phyloP scores from a whole-genome alignment of 2,329 filamentous ascomycete species.

The Cytospora paraplurivora region DNA sequence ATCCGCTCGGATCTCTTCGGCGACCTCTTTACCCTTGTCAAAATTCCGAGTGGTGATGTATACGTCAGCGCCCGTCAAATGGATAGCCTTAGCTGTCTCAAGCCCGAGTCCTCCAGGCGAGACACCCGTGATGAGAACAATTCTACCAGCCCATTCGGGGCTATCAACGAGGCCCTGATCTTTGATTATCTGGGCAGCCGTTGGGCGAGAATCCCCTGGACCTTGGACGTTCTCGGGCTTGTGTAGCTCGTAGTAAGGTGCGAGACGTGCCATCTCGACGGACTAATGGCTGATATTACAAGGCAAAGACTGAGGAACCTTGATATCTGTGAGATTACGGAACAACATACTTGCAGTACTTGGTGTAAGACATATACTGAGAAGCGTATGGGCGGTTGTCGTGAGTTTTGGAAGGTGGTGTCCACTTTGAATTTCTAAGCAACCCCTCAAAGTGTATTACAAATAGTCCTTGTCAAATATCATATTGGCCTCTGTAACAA shows the following conservation, averaged over 20 bases:
- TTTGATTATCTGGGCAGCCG: constrained; percentile 29
- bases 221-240: constrained; percentile 7
- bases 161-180: constrained; percentile 31
- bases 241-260: constrained; percentile 9
- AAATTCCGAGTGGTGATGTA: constrained; percentile 40
- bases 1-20: constrained; percentile 29
- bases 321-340: neutral
- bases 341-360: neutral
- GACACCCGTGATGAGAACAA: constrained; percentile 42
- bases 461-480: no score
- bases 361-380: neutral
- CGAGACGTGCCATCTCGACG: constrained; percentile 3
- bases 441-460: no score
- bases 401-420: no score
- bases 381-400: neutral
- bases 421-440: no score
- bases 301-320: neutral
- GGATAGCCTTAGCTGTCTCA: constrained; percentile 41
- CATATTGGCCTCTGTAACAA: no score
- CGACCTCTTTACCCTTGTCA: constrained; percentile 36
- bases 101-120: constrained; percentile 41
- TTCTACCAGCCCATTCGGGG: constrained; percentile 35
- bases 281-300: neutral
- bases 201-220: constrained; percentile 14
- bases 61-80: constrained; percentile 39